phyloP scores from a whole-genome alignment of 371 early-diverging fungal species.

The Mortierella polycephala region DNA sequence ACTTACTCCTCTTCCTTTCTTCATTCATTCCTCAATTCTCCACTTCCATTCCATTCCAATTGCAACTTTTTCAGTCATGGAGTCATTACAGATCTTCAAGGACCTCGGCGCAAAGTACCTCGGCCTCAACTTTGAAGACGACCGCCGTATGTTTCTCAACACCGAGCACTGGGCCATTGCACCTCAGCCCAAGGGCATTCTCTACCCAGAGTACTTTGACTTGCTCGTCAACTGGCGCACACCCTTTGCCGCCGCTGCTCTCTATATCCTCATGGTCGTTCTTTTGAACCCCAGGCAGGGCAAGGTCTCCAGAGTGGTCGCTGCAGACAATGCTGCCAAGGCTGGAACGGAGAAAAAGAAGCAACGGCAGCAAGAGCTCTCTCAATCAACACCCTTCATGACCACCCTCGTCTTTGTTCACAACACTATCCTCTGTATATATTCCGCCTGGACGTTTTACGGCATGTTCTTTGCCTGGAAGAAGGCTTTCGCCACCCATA shows the following conservation, averaged over 20 bases:
- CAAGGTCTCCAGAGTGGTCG: constrained; percentile 55
- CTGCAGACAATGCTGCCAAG: constrained; percentile 41
- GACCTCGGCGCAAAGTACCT: constrained; percentile 32
- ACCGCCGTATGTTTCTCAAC: constrained; percentile 44
- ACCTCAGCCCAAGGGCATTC: constrained; percentile 38
- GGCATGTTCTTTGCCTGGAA: constrained; percentile 54
- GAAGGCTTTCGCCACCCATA: constrained; percentile 34
- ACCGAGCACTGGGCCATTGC: constrained; percentile 46
- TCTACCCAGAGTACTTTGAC: constrained; percentile 55
- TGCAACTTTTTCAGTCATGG: constrained; percentile 10
- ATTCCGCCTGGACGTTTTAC: constrained; percentile 66
- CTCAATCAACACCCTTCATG: constrained; percentile 50
- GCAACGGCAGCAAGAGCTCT: constrained; percentile 32
- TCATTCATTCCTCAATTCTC: constrained; percentile 8
- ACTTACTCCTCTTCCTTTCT: constrained; percentile 4
- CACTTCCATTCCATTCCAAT: not conserved
- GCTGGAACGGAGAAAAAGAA: constrained; percentile 5
- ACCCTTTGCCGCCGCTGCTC: constrained; percentile 30
- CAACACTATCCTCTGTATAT: constrained; percentile 66
- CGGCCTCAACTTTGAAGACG: constrained; percentile 45
- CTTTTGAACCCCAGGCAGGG: constrained; percentile 52
- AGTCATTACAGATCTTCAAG: constrained; percentile 33
- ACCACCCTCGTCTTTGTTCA: constrained; percentile 67
- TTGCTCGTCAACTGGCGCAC: constrained; percentile 54
- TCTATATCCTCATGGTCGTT: constrained; percentile 48